These are phyloP conservation scores for Glaciozyma martinii DNA, from an alignment of 768 basidiomycete genomes.

Conservation along the genomic window DNA sequence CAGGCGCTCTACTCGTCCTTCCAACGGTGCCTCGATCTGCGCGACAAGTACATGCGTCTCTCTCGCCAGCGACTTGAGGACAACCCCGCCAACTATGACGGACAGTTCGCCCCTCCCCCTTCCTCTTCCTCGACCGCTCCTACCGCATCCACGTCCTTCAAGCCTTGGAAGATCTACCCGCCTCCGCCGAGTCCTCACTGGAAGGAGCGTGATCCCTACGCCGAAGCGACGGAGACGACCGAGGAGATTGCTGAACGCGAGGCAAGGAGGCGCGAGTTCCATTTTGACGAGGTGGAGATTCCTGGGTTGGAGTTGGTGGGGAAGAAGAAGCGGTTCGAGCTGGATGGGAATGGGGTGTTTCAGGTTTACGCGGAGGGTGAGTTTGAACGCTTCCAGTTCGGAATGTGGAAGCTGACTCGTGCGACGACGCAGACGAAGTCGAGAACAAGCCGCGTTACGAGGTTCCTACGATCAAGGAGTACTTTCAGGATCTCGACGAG, in stretches of 20 bases:
- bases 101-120: constrained; percentile 40
- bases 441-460: constrained; percentile 55
- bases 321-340: constrained; percentile 50
- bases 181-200: constrained; percentile 90
- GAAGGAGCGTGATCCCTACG: constrained; percentile 49
- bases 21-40: constrained; percentile 67
- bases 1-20: constrained; percentile 57
- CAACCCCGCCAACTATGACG: constrained; percentile 86
- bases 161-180: constrained; percentile 83
- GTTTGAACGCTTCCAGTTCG: not conserved
- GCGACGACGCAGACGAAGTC: constrained; percentile 25
- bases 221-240: constrained; percentile 15
- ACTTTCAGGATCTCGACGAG: constrained; percentile 91
- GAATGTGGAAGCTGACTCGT: not conserved
- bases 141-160: constrained; percentile 31
- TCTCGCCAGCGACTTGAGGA: constrained; percentile 88
- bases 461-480: constrained; percentile 80
- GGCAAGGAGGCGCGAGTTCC: constrained; percentile 44
- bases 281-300: constrained; percentile 62
- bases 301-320: constrained; percentile 56
- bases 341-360: constrained; percentile 85
- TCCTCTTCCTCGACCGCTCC: constrained; percentile 13
- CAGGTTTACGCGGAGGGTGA: constrained; percentile 56
- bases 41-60: constrained; percentile 86
- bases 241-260: constrained; percentile 44